A percentile compares a stretch with the other conserved stretches of the same genome.
These are phyloP conservation scores for Przewalskia tangutica DNA, from an alignment of 257 asterid species.

Conservation along the genomic window DNA sequence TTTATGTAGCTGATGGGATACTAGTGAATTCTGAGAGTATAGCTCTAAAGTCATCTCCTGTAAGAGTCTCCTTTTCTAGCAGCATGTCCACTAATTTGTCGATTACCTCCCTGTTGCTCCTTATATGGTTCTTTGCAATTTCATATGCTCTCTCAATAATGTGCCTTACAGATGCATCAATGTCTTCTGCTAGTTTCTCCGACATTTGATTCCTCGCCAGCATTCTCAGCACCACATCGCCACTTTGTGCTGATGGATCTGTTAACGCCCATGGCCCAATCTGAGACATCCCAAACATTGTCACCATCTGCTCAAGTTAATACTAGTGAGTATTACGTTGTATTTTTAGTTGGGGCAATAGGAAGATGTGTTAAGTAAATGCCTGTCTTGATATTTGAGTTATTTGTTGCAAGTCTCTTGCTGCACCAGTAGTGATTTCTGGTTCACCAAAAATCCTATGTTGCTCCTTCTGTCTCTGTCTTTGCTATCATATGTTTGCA, in stretches of 20 bases:
- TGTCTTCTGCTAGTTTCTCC: constrained; percentile 66
- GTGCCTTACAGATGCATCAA: constrained; percentile 32
- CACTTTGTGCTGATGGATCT: constrained; percentile 44
- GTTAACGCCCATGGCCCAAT: constrained; percentile 54
- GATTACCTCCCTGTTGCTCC: constrained; percentile 51
- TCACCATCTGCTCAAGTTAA: constrained; percentile 40
- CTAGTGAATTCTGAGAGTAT: constrained; percentile 37
- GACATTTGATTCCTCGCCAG: constrained; percentile 65
- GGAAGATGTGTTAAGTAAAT: background rate
- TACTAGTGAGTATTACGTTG: background rate
- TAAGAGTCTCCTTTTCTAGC: constrained; percentile 55
- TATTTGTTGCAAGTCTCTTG: constrained; percentile 52
- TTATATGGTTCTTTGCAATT: constrained; percentile 36
- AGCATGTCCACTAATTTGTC: constrained; percentile 55
- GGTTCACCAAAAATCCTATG: constrained; percentile 41
- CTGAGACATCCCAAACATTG: constrained; percentile 65
- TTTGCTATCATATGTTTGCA: too few species aligned
- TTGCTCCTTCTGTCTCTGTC: too few species aligned
- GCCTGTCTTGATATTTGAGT: constrained; percentile 59
- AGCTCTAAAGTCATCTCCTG: constrained; percentile 63
- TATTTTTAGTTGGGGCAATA: background rate
- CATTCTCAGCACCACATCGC: constrained; percentile 68
- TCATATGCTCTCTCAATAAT: constrained; percentile 42
- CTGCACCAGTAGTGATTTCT: constrained; percentile 71
- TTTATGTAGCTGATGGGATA: constrained; percentile 28